Evolutionary conservation across 1,139 yeast species (phyloP), one percentile per base, ranked within the genome.

Genomic region (Taiozyma sp.): DNA sequence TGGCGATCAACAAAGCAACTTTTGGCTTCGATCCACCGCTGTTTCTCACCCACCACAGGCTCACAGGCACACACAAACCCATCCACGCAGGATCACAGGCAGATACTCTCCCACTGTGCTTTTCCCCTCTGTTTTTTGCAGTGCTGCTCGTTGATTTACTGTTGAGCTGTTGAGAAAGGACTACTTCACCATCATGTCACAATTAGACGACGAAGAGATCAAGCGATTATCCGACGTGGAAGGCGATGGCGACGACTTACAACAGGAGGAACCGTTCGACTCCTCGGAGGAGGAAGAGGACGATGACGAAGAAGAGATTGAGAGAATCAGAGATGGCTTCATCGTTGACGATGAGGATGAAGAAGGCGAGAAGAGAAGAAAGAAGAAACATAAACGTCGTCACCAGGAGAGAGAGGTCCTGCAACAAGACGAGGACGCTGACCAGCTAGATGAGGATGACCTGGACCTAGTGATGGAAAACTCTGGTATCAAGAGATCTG

Each of bases 381-480:
- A 73, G 71, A 67, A 69, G 70, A 73, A 72, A 49, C 71, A 65
- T 50, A 69, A 68, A 57, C 67, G 64, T 49, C 64, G 61, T 48
- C 62, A 53, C 16, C 53, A 46, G 54, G 67, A 58, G 57, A 62
- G 55, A 59, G 57, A 55, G 55, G 60, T 57, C 27, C 56, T 53
- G 55, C 61, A 52, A 41, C 69, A 70, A 29, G 79, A 70, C 29
- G 79, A 72, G 24, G 81, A 78, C 47, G 85, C 78, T 55, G 93
- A 87, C 54, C 88, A 84, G 50, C 77, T 93, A 51, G 96, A 95
- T 64, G 97, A 93, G 66, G 99, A 93, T 68, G 99, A 93, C 70
- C 78, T 95, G 63, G 98, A 92, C 60, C 78, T 93, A 54, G 75
- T 93, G 55, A 78, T 91, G 79, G 98, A 93, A 68, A 92, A 92